These are phyloP conservation scores for Sorghum bicolor DNA, from an alignment of 176 grass and related monocot genomes.

Conservation along the genomic window Sorghum_bicolor_NCBIv3 NC_012870.2:10886001-10886500, in stretches of 20 bases:
- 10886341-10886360: background rate
- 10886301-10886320: background rate
- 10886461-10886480: too few species aligned
- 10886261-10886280: background rate
- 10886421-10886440: background rate
- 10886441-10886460: background rate
- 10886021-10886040: too few species aligned
- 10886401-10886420: background rate
- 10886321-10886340: background rate
- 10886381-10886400: background rate
- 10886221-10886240: background rate
- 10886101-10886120: background rate
- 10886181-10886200: background rate
- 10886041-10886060: too few species aligned
- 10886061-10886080: background rate
- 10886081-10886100: background rate
- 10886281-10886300: background rate
- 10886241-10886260: background rate
- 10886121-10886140: slow-evolving; percentile 18
- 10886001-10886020: too few species aligned
- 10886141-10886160: slow-evolving; percentile 23
- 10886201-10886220: background rate
- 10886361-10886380: background rate
- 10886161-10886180: slow-evolving; percentile 18
- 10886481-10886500: background rate